These are phyloP conservation scores for Actinomortierella ambigua DNA, from an alignment of 371 early-diverging fungal genomes.

Conservation along the genomic window DNA sequence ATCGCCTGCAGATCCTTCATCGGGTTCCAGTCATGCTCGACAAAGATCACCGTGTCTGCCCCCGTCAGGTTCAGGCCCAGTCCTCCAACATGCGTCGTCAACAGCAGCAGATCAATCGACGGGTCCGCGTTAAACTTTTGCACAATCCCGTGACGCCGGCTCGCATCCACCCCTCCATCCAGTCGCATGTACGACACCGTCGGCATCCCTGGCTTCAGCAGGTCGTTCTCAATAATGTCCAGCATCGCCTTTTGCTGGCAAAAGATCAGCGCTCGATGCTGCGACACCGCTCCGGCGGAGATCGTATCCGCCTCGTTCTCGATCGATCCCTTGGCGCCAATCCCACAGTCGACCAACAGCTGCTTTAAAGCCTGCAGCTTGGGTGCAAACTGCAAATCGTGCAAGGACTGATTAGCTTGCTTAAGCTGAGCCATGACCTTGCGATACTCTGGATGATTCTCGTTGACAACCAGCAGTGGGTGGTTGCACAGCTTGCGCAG, in stretches of 20 bases:
- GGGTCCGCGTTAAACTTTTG: conserved; percentile 96
- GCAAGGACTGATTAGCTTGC: conserved; percentile 67
- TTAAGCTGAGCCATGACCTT: conserved; percentile 66
- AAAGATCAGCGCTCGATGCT: conserved; percentile 97
- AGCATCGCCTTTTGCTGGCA: conserved; percentile 97
- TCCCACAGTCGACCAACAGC: conserved; percentile 91
- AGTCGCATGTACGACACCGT: conserved; percentile 92
- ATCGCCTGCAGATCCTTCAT: conserved; percentile 97
- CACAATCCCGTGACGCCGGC: conserved; percentile 89
- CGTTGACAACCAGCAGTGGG: conserved; percentile 87
- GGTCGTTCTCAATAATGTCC: conserved; percentile 93
- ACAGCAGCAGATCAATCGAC: conserved; percentile 92
- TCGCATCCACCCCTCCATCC: conserved; percentile 93
- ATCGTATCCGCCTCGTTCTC: conserved; percentile 41
- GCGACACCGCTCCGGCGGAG: conserved; percentile 71
- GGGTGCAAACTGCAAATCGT: conserved; percentile 91
- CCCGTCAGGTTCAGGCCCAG: conserved; percentile 98
- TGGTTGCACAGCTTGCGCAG: conserved; percentile 97
- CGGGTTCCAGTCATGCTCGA: conserved; percentile 99
- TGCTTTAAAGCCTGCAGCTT: conserved; percentile 91
- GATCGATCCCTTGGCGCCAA: conserved; percentile 68
- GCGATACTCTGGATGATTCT: conserved; percentile 82
- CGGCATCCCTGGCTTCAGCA: conserved; percentile 86
- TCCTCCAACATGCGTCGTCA: conserved; percentile 99
- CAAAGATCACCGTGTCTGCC: conserved; percentile 99